Conservation (phyloP, 2,329 filamentous ascomycete species). For the Nannizziopsis barbatae region DNA sequence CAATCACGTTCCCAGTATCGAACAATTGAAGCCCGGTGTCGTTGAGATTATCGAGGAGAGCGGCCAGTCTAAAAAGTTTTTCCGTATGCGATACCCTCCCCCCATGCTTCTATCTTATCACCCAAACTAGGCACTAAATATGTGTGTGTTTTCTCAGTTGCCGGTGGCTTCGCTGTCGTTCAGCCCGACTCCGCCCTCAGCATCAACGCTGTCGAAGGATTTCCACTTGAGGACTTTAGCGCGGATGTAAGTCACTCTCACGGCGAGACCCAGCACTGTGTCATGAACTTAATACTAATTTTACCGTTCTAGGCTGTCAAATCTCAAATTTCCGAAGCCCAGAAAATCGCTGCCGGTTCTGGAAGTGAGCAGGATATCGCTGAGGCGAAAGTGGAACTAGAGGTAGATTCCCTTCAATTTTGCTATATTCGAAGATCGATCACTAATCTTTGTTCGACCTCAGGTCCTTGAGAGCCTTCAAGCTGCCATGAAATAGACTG, state of each 20-base stretch:
- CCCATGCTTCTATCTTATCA: background rate
- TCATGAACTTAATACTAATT: background rate
- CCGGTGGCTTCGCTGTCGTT: constrained; percentile 91
- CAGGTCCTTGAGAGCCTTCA: constrained; percentile 42
- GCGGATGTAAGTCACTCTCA: constrained; percentile 48
- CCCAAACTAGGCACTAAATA: background rate
- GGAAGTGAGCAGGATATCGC: constrained; percentile 96
- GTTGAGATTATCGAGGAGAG: constrained; percentile 92
- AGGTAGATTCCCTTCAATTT: constrained; percentile 50
- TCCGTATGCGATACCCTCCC: constrained; percentile 56
- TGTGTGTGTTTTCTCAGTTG: constrained; percentile 49
- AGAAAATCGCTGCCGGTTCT: constrained; percentile 82
- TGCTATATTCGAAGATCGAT: too few relatives aligned
- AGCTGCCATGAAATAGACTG: constrained; percentile 38
- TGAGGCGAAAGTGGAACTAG: constrained; percentile 97
- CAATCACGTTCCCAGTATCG: constrained; percentile 96
- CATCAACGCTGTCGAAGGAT: constrained; percentile 98
- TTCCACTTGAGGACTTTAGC: constrained; percentile 91
- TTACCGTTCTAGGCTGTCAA: constrained; percentile 51
- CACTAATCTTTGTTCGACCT: too few relatives aligned
- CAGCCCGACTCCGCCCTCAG: constrained; percentile 89
- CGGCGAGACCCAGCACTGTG: background rate
- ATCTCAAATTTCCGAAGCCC: constrained; percentile 83
- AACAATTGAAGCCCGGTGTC: constrained; percentile 95
- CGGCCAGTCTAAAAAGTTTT: constrained; percentile 86